Percentiles rank a stretch among this genome's conserved stretches.
phyloP scores from a whole-genome alignment of 1,284 basidiomycete genomes.

The Cryptococcus sp. region DNA sequence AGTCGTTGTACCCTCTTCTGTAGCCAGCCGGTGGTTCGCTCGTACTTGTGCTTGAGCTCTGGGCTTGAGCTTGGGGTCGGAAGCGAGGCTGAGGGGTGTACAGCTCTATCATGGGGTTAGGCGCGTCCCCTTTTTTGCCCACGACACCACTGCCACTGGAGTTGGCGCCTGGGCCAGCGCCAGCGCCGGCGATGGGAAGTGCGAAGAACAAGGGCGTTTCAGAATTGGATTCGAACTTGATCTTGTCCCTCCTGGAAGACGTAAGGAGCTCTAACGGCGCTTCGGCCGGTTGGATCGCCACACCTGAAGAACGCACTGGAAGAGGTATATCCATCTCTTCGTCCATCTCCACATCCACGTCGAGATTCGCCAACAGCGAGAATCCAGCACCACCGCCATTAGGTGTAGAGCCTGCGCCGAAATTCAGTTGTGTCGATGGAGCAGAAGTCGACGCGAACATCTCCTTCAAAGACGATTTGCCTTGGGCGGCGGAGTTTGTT shows the following conservation, averaged over 20 bases:
- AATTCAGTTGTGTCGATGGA: background rate
- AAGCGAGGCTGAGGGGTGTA: conserved; percentile 1
- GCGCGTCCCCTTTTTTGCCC: conserved; percentile 26
- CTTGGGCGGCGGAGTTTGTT: background rate
- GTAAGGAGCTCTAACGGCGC: conserved; percentile 25
- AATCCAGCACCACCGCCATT: conserved; percentile 25
- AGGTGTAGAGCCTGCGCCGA: conserved; percentile 1
- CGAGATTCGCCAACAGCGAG: conserved; percentile 44
- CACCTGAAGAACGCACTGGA: conserved; percentile 15
- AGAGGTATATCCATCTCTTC: conserved; percentile 46
- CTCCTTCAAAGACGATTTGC: conserved; percentile 30
- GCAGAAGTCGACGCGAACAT: conserved; percentile 35
- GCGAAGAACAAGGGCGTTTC: conserved; percentile 49
- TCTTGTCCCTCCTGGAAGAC: conserved; percentile 20
- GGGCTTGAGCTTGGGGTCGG: too few species aligned
- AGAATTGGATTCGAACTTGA: conserved; percentile 39
- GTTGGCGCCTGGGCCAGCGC: background rate
- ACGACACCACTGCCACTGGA: background rate
- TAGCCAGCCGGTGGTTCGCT: background rate
- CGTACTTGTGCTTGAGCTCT: too few species aligned
- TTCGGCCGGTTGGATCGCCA: conserved; percentile 12
- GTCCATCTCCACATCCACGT: conserved; percentile 47
- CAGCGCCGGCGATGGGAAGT: conserved; percentile 11
- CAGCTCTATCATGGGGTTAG: conserved; percentile 16
- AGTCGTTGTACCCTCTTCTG: background rate